phyloP scores from a whole-genome alignment of 2,329 filamentous ascomycete species.

The Penicillium sp. region DNA sequence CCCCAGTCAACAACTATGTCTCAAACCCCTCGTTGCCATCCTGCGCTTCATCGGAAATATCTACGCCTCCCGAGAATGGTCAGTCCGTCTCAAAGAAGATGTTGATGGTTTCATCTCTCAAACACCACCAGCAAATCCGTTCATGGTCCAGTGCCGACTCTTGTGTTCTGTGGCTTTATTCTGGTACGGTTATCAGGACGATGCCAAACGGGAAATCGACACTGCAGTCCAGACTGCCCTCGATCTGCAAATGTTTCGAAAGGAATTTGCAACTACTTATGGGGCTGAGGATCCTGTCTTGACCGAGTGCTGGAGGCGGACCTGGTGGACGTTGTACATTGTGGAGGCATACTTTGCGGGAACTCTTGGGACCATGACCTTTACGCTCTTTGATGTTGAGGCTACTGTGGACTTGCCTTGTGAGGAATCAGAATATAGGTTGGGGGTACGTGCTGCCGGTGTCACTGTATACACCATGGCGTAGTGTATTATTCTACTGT shows the following conservation, averaged over 20 bases:
- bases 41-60: constrained; percentile 37
- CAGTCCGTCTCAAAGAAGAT: constrained; percentile 16
- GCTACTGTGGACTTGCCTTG: constrained; percentile 35
- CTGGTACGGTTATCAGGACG: constrained; percentile 26
- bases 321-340: constrained; percentile 56
- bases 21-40: constrained; percentile 28
- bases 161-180: constrained; percentile 32
- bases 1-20: constrained; percentile 7
- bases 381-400: constrained; percentile 24
- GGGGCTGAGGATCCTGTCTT: constrained; percentile 52
- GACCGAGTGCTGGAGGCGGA: constrained; percentile 51
- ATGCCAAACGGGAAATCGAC: constrained; percentile 23
- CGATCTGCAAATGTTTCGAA: constrained; percentile 26
- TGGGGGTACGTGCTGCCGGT: constrained; percentile 24
- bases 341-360: constrained; percentile 78
- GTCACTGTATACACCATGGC: no score
- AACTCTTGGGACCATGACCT: constrained; percentile 38
- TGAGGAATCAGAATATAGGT: constrained; percentile 37
- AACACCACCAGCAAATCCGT: constrained; percentile 17
- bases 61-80: constrained; percentile 22
- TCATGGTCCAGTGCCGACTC: constrained; percentile 29
- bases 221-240: constrained; percentile 24
- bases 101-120: constrained; percentile 16
- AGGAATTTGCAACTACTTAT: constrained; percentile 47
- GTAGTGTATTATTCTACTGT: no score